These are phyloP conservation scores for Auricularia auricula-judae DNA, from an alignment of 768 basidiomycete species.

Conservation along the genomic window DNA sequence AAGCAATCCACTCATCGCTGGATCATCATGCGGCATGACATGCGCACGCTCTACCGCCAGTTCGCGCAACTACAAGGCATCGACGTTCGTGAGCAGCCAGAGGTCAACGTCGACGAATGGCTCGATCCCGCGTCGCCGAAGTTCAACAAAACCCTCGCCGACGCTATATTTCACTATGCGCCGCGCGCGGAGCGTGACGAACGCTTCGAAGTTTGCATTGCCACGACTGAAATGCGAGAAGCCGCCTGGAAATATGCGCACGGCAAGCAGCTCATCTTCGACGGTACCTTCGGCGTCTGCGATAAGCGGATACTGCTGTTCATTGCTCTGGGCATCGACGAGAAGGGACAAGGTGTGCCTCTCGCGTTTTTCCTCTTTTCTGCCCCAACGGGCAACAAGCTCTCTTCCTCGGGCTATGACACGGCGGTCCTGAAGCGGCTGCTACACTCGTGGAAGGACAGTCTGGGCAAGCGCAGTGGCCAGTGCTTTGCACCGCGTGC, in stretches of 20 bases:
- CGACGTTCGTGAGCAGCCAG: background rate
- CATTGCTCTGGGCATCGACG: constrained; percentile 5
- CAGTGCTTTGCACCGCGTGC: too few relatives aligned
- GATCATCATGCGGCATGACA: constrained; percentile 10
- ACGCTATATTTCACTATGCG: constrained; percentile 8
- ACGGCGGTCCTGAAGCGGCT: constrained; percentile 15
- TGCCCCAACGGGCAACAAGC: too few relatives aligned
- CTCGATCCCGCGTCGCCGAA: constrained; percentile 1
- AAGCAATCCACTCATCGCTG: constrained; percentile 12
- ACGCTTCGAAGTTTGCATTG: constrained; percentile 7
- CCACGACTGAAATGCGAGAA: constrained; percentile 4
- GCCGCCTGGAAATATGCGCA: constrained; percentile 8
- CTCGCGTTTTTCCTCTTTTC: background rate
- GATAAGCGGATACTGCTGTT: constrained; percentile 2
- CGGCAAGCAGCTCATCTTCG: constrained; percentile 5
- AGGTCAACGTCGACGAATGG: constrained; percentile 8
- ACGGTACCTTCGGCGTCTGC: constrained; percentile 6
- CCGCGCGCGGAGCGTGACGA: background rate
- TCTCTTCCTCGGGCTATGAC: constrained; percentile 10
- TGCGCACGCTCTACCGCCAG: background rate
- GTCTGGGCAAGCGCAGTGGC: constrained; percentile 4
- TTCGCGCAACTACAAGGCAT: background rate
- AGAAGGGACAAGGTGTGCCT: constrained; percentile 3
- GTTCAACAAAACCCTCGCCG: constrained; percentile 2
- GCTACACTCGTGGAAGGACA: constrained; percentile 14